phyloP scores from a whole-genome alignment of 2,329 filamentous ascomycete genomes.

The Aspergillus bombycis region DNA sequence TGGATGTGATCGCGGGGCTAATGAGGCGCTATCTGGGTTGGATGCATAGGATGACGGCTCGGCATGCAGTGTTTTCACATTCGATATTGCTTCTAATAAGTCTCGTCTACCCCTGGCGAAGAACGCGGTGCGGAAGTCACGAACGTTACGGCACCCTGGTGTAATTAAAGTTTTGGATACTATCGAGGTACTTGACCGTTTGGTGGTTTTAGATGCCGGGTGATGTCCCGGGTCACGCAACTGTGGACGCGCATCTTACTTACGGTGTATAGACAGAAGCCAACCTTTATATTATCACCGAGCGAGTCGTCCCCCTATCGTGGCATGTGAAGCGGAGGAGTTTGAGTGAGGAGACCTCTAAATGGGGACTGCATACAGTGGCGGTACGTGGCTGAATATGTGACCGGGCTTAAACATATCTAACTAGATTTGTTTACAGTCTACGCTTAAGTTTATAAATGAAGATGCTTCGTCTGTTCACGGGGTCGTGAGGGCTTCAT shows the following conservation, averaged over 20 bases:
- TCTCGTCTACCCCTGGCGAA: conserved; percentile 81
- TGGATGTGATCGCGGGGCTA: conserved; percentile 12
- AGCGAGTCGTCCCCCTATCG: conserved; percentile 80
- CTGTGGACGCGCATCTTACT: neutral
- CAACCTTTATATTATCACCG: conserved; percentile 95
- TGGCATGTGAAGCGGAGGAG: conserved; percentile 92
- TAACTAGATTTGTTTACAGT: conserved; percentile 50
- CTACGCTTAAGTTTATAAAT: conserved; percentile 95
- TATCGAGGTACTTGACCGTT: conserved; percentile 69
- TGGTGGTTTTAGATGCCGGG: neutral
- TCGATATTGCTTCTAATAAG: conserved; percentile 82
- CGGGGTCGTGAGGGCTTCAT: conserved; percentile 80
- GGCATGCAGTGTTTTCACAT: conserved; percentile 94
- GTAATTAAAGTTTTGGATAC: conserved; percentile 94
- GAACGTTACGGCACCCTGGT: conserved; percentile 90
- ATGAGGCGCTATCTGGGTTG: conserved; percentile 10
- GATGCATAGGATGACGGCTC: conserved; percentile 79
- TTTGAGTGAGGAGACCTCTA: conserved; percentile 86
- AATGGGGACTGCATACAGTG: conserved; percentile 90
- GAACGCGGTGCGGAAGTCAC: conserved; percentile 91
- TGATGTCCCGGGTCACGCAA: neutral
- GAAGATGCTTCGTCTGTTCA: conserved; percentile 90
- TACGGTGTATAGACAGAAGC: conserved; percentile 72
- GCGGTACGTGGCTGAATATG: conserved; percentile 59
- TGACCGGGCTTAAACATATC: neutral